A percentile compares a stretch with the other conserved stretches of the same genome.
phyloP scores from a whole-genome alignment of 2,329 filamentous ascomycete species.

The Didymella sp. region DNA sequence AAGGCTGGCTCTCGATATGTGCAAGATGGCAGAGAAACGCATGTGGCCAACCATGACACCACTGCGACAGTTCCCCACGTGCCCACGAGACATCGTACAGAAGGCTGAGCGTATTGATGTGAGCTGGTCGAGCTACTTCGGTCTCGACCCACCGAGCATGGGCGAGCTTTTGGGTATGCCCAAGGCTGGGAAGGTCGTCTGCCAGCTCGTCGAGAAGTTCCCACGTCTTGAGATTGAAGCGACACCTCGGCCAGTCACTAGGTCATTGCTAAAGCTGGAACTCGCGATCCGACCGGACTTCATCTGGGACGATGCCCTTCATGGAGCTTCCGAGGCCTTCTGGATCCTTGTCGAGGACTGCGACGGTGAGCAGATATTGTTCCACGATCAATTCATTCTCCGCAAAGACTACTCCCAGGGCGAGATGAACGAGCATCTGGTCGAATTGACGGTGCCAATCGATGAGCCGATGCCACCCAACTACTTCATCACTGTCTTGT shows the following conservation, averaged over 20 bases:
- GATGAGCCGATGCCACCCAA: slow-evolving; percentile 98
- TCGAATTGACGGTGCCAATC: slow-evolving; percentile 96
- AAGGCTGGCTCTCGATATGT: slow-evolving; percentile 89
- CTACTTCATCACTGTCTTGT: slow-evolving; percentile 95
- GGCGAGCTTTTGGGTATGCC: slow-evolving; percentile 91
- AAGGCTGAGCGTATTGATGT: slow-evolving; percentile 97
- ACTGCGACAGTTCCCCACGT: slow-evolving; percentile 81
- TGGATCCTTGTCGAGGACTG: slow-evolving; percentile 98
- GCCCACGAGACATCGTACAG: slow-evolving; percentile 82
- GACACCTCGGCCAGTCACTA: slow-evolving; percentile 91
- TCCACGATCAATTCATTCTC: slow-evolving; percentile 91
- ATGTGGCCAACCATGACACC: slow-evolving; percentile 99
- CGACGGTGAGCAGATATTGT: slow-evolving; percentile 94
- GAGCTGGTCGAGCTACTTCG: slow-evolving; percentile 91
- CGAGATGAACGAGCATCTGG: slow-evolving; percentile 89
- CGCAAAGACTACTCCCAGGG: slow-evolving; percentile 85
- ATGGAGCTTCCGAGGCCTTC: slow-evolving; percentile 88
- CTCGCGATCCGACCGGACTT: slow-evolving; percentile 93
- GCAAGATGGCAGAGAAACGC: slow-evolving; percentile 98
- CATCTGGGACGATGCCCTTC: slow-evolving; percentile 89
- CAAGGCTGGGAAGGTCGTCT: slow-evolving; percentile 84
- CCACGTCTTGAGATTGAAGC: slow-evolving; percentile 91
- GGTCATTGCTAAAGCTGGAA: slow-evolving; percentile 90
- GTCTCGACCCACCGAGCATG: slow-evolving; percentile 95
- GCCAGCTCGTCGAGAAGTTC: slow-evolving; percentile 87